phyloP scores from a whole-genome alignment of 768 basidiomycete genomes.

The Lactarius hatsudake region DNA sequence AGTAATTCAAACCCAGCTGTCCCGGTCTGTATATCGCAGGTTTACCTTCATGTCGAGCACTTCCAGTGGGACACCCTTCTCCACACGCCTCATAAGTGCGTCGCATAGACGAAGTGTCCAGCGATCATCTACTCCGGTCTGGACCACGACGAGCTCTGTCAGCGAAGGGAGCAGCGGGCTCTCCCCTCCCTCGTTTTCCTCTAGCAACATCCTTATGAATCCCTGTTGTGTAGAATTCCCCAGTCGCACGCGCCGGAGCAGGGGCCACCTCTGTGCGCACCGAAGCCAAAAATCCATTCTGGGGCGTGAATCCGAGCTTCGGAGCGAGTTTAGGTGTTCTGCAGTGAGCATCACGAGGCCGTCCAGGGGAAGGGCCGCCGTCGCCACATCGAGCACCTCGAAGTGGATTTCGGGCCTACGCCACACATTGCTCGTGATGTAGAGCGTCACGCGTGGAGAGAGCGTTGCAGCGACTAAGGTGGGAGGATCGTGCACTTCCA shows the following conservation, averaged over 20 bases:
- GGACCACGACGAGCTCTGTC: background rate
- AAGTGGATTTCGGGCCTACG: too few relatives aligned
- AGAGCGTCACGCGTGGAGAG: conserved; percentile 51
- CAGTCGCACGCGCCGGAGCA: background rate
- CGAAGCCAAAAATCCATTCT: background rate
- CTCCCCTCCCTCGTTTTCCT: background rate
- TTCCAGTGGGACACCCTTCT: background rate
- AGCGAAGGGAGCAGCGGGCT: background rate
- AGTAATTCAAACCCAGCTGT: too few relatives aligned
- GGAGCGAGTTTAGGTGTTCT: too few relatives aligned
- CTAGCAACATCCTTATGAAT: background rate
- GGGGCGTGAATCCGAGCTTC: too few relatives aligned
- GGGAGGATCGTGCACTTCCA: too few relatives aligned
- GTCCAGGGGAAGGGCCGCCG: background rate
- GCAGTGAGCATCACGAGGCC: background rate
- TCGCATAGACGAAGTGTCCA: background rate
- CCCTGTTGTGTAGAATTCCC: accelerated
- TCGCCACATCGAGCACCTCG: background rate
- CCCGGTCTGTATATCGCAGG: too few relatives aligned
- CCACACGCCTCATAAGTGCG: background rate
- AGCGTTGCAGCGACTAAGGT: conserved; percentile 24
- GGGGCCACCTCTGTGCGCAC: background rate
- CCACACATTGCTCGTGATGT: too few relatives aligned
- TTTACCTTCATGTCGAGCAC: background rate
- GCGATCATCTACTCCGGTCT: too few relatives aligned